These are phyloP conservation scores for Mortierella sp. DNA, from an alignment of 371 early-diverging fungal genomes.

Conservation along the genomic window DNA sequence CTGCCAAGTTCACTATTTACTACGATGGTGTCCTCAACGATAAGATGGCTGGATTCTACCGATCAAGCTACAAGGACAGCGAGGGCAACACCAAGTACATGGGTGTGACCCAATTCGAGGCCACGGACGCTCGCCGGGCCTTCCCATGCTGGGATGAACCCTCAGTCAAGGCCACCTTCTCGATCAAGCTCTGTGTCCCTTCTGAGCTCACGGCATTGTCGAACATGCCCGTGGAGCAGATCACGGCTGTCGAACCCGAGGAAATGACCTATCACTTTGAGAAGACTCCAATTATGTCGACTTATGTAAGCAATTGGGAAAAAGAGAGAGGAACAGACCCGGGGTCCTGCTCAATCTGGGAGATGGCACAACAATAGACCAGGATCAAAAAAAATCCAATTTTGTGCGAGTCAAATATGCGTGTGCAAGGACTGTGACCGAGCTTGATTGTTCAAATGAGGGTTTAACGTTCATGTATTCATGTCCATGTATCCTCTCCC, in stretches of 20 bases:
- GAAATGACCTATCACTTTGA: slow-evolving; percentile 67
- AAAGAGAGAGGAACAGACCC: too few species aligned
- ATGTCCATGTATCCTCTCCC: too few species aligned
- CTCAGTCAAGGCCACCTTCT: slow-evolving; percentile 89
- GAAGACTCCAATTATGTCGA: slow-evolving; percentile 89
- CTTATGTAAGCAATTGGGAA: slow-evolving; percentile 67
- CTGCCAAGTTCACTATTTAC: slow-evolving; percentile 65
- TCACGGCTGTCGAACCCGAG: slow-evolving; percentile 37
- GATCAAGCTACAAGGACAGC: slow-evolving; percentile 73
- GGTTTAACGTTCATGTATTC: too few species aligned
- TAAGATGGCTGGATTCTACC: slow-evolving; percentile 90
- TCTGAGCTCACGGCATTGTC: slow-evolving; percentile 77
- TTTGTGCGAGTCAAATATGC: too few species aligned
- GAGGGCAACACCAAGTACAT: slow-evolving; percentile 73
- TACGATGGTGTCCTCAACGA: slow-evolving; percentile 83
- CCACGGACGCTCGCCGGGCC: slow-evolving; percentile 88
- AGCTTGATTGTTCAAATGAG: too few species aligned
- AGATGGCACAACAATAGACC: too few species aligned
- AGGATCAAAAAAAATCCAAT: too few species aligned
- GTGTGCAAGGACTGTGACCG: too few species aligned
- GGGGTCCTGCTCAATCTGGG: too few species aligned
- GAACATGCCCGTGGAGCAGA: slow-evolving; percentile 81
- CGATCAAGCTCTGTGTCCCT: slow-evolving; percentile 80
- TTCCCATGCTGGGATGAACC: slow-evolving; percentile 97
- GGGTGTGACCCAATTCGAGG: slow-evolving; percentile 94